Evolutionary conservation across 2,329 filamentous ascomycete genomes (phyloP), one percentile per base, ranked within the genome.

Genomic region (Alternaria rosae): DNA sequence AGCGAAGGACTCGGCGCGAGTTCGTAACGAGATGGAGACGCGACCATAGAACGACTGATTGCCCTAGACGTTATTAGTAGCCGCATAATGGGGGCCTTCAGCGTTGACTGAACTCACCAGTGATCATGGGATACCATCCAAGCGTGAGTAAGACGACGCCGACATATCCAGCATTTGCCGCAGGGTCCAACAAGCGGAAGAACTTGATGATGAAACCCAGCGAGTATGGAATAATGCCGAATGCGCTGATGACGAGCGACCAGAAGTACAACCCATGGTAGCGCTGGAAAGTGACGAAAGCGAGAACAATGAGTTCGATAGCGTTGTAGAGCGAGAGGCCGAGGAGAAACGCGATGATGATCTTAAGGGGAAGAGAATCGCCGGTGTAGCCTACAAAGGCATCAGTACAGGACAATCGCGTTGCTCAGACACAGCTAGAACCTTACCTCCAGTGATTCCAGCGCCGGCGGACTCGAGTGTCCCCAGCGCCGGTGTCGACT

Each of bases 11-110:
- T 3, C 75, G 74, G 7, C 82, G 79, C 43, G 87, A 85, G 15
- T 82, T 83, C 4, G 87, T 77, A 11, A 90, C 82, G 2, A 90
- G 80, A 70, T 89, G 87, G 0, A 90, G 81, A 7, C 88, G 83
- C 0, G 87, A 89, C 79, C 87, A 90, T 1, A 90, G 79, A 1
- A 90, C 88, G 12, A 89, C 68, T 0, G 85, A 84, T 71, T 89
- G 86, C 0, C 88, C 88, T 2, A 21, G 12, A 8, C 8, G 28
- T 23, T 28, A 48, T 64, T 20, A 67, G 54, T 42, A 42, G 21
- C 32, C 7, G 20, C 21, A 23, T 38, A 2, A 12, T 52, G 13
- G 45, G n/a, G 17, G 5, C 13, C 38, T 21, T 23, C 13, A 51
- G 20, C 32, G 13, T 25, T 17, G 20, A 51, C 26, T 13, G 20